A percentile compares a stretch with the other conserved stretches of the same genome.
These are phyloP conservation scores for Aethionema arabicum DNA, from an alignment of 345 rosid species.

Conservation along the genomic window DNA sequence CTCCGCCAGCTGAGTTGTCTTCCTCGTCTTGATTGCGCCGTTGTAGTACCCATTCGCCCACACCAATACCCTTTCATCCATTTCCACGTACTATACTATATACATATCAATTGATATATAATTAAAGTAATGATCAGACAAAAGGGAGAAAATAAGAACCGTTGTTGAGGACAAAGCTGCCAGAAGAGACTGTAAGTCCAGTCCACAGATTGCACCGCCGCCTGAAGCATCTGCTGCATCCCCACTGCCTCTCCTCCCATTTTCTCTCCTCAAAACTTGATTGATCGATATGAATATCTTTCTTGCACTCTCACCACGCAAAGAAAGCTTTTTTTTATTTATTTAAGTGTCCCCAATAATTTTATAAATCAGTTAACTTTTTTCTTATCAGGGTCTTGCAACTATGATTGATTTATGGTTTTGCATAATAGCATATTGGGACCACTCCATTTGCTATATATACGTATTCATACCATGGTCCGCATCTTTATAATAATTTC, in stretches of 20 bases:
- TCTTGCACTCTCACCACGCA: background rate
- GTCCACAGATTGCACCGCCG: conserved; percentile 82
- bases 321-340: too few relatives aligned
- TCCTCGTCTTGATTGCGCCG: conserved; percentile 94
- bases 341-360: too few relatives aligned
- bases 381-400: too few relatives aligned
- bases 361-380: too few relatives aligned
- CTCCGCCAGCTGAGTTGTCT: conserved; percentile 93
- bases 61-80: conserved; percentile 52
- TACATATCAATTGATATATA: background rate
- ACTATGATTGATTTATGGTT: too few relatives aligned
- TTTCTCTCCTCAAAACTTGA: conserved; percentile 23
- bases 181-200: conserved; percentile 97
- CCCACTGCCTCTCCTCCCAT: conserved; percentile 40
- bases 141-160: conserved; percentile 42
- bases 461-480: too few relatives aligned
- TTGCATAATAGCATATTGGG: too few relatives aligned
- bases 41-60: conserved; percentile 98
- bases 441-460: too few relatives aligned
- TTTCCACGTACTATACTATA: background rate
- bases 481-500: too few relatives aligned
- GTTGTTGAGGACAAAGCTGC: conserved; percentile 92
- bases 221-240: conserved; percentile 69
- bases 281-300: conserved; percentile 20
- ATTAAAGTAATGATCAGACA: background rate